A percentile compares a stretch with the other conserved stretches of the same genome.
Conservation (phyloP, 1,139 yeast species). For the Groenewaldozyma sp. region DNA sequence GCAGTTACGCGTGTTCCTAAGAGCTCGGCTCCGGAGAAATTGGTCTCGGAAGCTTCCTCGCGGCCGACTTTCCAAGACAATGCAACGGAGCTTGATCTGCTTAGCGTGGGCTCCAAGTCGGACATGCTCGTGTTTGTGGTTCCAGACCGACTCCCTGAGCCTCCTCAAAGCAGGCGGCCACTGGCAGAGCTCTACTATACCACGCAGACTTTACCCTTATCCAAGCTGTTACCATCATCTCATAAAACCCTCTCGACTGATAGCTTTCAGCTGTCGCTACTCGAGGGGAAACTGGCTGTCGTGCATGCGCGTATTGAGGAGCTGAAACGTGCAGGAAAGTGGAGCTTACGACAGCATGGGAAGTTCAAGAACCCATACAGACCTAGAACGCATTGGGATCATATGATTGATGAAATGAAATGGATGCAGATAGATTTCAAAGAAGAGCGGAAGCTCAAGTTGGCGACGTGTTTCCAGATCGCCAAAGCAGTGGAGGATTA, state of each 20-base stretch:
- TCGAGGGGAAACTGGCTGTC: constrained; percentile 94
- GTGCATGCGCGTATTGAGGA: constrained; percentile 89
- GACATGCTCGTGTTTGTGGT: constrained; percentile 26
- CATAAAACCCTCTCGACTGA: constrained; percentile 82
- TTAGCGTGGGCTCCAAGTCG: too few relatives aligned
- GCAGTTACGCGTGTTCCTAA: too few relatives aligned
- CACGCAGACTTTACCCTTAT: constrained; percentile 79
- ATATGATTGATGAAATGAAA: constrained; percentile 63
- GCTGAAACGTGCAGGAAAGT: constrained; percentile 72
- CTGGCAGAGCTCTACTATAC: constrained; percentile 79
- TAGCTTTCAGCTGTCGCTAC: constrained; percentile 70
- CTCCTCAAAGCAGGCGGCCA: constrained; percentile 35
- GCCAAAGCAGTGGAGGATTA: constrained; percentile 69
- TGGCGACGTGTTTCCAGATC: constrained; percentile 58
- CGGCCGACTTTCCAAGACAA: neutral
- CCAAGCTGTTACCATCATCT: constrained; percentile 71
- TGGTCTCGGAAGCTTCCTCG: too few relatives aligned
- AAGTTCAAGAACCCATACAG: constrained; percentile 61
- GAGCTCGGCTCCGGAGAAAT: too few relatives aligned
- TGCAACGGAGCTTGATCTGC: neutral
- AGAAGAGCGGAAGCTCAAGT: constrained; percentile 60
- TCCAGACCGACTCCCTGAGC: constrained; percentile 30
- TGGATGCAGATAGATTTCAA: constrained; percentile 80
- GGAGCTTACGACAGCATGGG: constrained; percentile 87
- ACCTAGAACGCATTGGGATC: constrained; percentile 58